Percentiles rank a stretch among this genome's conserved stretches.
These are phyloP conservation scores for Lindgomyces ingoldianus DNA, from an alignment of 495 filamentous ascomycete species.

Conservation along the genomic window DNA sequence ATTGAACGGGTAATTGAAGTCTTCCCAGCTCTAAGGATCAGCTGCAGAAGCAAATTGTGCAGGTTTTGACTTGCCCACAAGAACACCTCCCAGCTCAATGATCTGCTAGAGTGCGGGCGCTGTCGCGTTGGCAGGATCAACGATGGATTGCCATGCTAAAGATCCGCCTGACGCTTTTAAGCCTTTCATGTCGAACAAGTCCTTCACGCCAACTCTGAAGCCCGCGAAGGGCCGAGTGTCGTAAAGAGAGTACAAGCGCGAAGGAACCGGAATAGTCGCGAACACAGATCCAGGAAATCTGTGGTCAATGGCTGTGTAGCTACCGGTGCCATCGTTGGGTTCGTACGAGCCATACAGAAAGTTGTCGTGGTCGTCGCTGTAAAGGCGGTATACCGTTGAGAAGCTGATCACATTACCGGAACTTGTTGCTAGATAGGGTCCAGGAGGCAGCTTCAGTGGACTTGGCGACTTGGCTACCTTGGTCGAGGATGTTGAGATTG, in stretches of 20 bases:
- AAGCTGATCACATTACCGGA: constrained; percentile 20
- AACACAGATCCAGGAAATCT: neutral
- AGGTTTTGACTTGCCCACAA: constrained; percentile 40
- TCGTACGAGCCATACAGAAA: constrained; percentile 39
- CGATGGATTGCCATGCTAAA: constrained; percentile 35
- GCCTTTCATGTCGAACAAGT: constrained; percentile 38
- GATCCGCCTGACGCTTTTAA: constrained; percentile 35
- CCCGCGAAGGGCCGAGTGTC: constrained; percentile 38
- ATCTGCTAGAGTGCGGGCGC: constrained; percentile 36
- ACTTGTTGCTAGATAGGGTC: constrained; percentile 31
- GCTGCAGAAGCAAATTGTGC: constrained; percentile 39
- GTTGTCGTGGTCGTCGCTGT: constrained; percentile 32
- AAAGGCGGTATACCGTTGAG: constrained; percentile 35
- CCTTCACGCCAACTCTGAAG: constrained; percentile 39
- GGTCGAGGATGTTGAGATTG: constrained; percentile 7
- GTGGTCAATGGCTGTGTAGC: no score
- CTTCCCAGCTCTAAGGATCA: constrained; percentile 37
- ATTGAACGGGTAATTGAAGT: constrained; percentile 38
- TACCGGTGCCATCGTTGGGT: constrained; percentile 26
- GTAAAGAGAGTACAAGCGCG: constrained; percentile 33
- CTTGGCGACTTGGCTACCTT: constrained; percentile 7
- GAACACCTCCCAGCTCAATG: constrained; percentile 35
- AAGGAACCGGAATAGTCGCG: constrained; percentile 23
- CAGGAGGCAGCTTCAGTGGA: constrained; percentile 17
- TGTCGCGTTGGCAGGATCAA: constrained; percentile 18